Percentiles rank a stretch among this genome's conserved stretches.
phyloP scores from a whole-genome alignment of 768 basidiomycete species.

The Phanerochaete sordida region DNA sequence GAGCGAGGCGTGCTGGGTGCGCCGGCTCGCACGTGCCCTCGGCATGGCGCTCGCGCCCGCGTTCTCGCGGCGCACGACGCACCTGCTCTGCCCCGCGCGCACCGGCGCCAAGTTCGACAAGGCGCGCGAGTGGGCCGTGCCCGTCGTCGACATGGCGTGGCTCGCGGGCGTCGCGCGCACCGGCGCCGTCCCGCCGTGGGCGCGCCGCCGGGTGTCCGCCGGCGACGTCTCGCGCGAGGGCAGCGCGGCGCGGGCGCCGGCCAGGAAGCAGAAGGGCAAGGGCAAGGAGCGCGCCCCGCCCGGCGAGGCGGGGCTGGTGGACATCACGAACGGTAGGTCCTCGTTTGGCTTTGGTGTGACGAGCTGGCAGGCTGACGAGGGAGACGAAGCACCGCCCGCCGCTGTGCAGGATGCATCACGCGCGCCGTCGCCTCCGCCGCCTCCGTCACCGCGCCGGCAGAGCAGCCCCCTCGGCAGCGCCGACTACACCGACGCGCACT shows the following conservation, averaged over 20 bases:
- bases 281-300: constrained; percentile 25
- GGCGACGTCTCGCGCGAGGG: no score
- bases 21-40: constrained; percentile 62
- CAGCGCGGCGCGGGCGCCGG: constrained; percentile 6
- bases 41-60: constrained; percentile 52
- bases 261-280: constrained; percentile 27
- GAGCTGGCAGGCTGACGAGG: background rate
- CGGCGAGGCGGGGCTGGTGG: constrained; percentile 20
- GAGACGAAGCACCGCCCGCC: background rate
- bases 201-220: background rate
- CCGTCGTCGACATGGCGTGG: constrained; percentile 73
- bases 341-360: background rate
- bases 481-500: background rate
- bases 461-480: background rate
- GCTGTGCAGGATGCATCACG: background rate
- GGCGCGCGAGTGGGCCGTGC: constrained; percentile 75
- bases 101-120: constrained; percentile 74
- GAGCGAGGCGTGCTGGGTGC: constrained; percentile 62
- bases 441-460: background rate
- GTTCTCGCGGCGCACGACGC: constrained; percentile 71
- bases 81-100: constrained; percentile 74
- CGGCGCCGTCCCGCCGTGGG: constrained; percentile 44
- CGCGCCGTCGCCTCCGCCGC: no score
- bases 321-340: constrained; percentile 45
- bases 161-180: constrained; percentile 52